phyloP scores from a whole-genome alignment of 1,139 yeast genomes.

The Kluyveromyces sp. region DNA sequence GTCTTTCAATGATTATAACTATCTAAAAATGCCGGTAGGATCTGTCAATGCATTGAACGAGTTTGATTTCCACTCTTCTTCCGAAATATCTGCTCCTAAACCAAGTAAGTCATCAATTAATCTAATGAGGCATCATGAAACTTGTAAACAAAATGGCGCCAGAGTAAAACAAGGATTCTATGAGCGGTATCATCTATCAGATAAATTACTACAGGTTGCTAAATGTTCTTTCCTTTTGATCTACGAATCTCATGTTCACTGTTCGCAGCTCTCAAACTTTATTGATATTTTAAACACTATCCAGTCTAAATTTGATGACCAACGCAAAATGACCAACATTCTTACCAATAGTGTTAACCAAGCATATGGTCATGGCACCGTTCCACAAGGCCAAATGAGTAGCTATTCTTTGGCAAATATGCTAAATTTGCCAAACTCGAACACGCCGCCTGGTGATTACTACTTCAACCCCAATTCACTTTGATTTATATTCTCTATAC shows the following conservation, averaged over 20 bases:
- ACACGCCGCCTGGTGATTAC: slow-evolving; percentile 7
- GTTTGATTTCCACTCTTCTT: slow-evolving; percentile 12
- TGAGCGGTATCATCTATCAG: slow-evolving; percentile 26
- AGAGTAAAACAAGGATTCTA: slow-evolving; percentile 22
- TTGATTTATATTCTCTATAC: not conserved
- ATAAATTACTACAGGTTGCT: slow-evolving; percentile 23
- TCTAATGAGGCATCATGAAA: slow-evolving; percentile 12
- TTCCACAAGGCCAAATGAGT: not conserved
- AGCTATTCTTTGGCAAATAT: not conserved
- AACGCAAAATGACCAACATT: slow-evolving; percentile 2
- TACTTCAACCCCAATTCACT: slow-evolving; percentile 7
- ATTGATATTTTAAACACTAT: not conserved
- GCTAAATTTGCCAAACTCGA: slow-evolving; percentile 1
- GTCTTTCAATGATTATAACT: slow-evolving; percentile 28
- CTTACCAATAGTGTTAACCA: not conserved
- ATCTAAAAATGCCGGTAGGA: slow-evolving; percentile 23
- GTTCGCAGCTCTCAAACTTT: slow-evolving; percentile 15
- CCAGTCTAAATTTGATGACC: slow-evolving; percentile 4
- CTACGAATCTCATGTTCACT: slow-evolving; percentile 21
- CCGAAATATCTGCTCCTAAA: slow-evolving; percentile 3
- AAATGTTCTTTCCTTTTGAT: slow-evolving; percentile 23
- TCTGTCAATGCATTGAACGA: slow-evolving; percentile 8
- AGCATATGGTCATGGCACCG: not conserved
- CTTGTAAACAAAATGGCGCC: slow-evolving; percentile 4
- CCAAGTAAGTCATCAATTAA: slow-evolving; percentile 19